Evolutionary conservation across 2,329 filamentous ascomycete species (phyloP).

Genomic region (Xylaria sp.): DNA sequence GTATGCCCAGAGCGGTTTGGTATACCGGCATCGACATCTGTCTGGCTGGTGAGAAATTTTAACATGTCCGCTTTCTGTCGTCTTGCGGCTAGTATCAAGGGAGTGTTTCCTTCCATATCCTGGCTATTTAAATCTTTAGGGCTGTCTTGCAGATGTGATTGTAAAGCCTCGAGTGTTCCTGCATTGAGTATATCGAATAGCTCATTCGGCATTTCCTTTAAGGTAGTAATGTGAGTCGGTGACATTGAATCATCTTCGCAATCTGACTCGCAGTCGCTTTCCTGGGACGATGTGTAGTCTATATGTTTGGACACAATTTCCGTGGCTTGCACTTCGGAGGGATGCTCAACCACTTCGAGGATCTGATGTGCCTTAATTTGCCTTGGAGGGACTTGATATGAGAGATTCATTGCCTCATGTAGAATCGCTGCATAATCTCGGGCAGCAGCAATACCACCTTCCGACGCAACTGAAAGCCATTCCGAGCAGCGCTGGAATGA

Average conservation of each 20-base stretch:
- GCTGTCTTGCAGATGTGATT: not conserved
- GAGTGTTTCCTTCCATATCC: constrained; percentile 7
- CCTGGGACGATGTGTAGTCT: not conserved
- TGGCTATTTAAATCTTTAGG: not conserved
- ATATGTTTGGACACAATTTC: not conserved
- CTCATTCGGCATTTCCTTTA: not conserved
- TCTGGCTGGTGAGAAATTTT: not conserved
- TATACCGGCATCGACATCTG: constrained; percentile 2
- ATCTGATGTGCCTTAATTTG: not conserved
- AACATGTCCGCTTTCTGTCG: not conserved
- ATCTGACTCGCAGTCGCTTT: constrained; percentile 1
- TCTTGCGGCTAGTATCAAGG: not conserved
- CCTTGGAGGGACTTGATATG: not conserved
- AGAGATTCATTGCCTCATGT: constrained; percentile 4
- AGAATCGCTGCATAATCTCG: not conserved
- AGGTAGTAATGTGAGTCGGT: not conserved
- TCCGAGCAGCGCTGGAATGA: not conserved
- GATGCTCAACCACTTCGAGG: not conserved
- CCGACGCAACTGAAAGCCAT: constrained; percentile 4
- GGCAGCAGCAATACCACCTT: constrained; percentile 11
- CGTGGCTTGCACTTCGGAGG: not conserved
- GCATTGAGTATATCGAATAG: not conserved
- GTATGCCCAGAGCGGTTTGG: not conserved
- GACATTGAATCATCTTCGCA: not conserved
- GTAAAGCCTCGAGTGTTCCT: not conserved